Evolutionary conservation across 345 rosid species (phyloP), one percentile per base, ranked within the genome.

Genomic region (Murraya koenigii): DNA sequence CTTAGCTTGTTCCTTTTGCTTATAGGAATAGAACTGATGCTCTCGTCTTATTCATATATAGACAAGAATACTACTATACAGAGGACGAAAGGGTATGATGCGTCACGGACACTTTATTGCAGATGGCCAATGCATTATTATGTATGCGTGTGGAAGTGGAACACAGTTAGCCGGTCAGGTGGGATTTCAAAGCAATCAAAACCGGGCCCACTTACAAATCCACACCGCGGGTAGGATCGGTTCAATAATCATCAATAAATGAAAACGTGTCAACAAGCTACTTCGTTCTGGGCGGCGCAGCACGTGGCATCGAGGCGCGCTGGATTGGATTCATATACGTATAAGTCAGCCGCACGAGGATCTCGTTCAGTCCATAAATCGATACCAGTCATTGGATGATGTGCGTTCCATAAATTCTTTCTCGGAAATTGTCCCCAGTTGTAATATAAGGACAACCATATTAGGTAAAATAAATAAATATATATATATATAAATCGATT

Each of bases 271-370:
- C 41, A 6, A 19, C 26, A 22, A 25, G 5, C 6, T 25, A 13
- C 13, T 41, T 47, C n/a, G n/a, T 72, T n/a, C 6, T 22, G 59
- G 74, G 60, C 15, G 5, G 74, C 38, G 74, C 38, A 13, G 65
- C 65, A 72, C 65, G 75, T 36, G 66, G 35, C 65, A 56, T 49
- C 65, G 14, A 32, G 10, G 0, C 22, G 9, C 20, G 23, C 44
- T 1, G 23, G 8, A 5, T 33, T 72, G 1, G 11, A 15, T 73
- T 25, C 55, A n/a, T n/a, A n/a, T n/a, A 13, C 35, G 7, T 56
- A 60, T 44, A 39, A 25, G 38, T 38, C 76, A 35, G 75, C 75
- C 52, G 67, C 67, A 73, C 76, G 66, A 38, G 66, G 15, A 39
- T 41, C 20, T 39, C 44, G 44, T 22, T 49, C 22, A 30, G 2